These are phyloP conservation scores for Aurantiochytrium sp. DNA, from an alignment of 108 stramenopile species.

Conservation along the genomic window DNA sequence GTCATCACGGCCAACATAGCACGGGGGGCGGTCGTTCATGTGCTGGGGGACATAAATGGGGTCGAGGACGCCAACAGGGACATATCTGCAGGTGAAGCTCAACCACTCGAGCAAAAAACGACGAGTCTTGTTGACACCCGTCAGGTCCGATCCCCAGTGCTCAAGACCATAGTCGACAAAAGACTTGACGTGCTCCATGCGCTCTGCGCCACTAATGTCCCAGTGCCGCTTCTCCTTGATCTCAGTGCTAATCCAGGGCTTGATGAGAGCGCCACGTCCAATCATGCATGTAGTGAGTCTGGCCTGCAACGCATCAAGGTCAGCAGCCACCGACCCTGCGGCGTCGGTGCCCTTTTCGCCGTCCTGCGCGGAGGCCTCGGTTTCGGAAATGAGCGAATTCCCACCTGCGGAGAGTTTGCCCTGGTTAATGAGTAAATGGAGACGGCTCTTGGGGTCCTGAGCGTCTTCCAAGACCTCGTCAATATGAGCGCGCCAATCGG, in stretches of 20 bases:
- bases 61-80: slow-evolving; percentile 85
- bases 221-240: slow-evolving; percentile 85
- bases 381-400: not conserved
- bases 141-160: slow-evolving; percentile 92
- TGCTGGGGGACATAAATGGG: slow-evolving; percentile 62
- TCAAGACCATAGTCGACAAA: slow-evolving; percentile 85
- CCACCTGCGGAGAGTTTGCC: not conserved
- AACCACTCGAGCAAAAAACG: slow-evolving; percentile 95
- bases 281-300: slow-evolving; percentile 83
- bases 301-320: slow-evolving; percentile 18
- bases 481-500: not conserved
- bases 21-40: slow-evolving; percentile 86
- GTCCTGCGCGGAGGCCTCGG: not conserved
- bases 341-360: not conserved
- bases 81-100: slow-evolving; percentile 81
- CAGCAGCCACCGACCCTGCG: not conserved
- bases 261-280: slow-evolving; percentile 89
- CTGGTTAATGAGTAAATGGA: not conserved
- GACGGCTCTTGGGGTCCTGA: not conserved
- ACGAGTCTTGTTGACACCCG: slow-evolving; percentile 84
- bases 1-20: slow-evolving; percentile 63
- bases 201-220: slow-evolving; percentile 86
- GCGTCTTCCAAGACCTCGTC: not conserved
- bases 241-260: slow-evolving; percentile 95
- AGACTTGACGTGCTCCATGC: slow-evolving; percentile 82